Conservation (phyloP, 1,139 yeast genomes). For the Suhomyces bokatorum region DNA sequence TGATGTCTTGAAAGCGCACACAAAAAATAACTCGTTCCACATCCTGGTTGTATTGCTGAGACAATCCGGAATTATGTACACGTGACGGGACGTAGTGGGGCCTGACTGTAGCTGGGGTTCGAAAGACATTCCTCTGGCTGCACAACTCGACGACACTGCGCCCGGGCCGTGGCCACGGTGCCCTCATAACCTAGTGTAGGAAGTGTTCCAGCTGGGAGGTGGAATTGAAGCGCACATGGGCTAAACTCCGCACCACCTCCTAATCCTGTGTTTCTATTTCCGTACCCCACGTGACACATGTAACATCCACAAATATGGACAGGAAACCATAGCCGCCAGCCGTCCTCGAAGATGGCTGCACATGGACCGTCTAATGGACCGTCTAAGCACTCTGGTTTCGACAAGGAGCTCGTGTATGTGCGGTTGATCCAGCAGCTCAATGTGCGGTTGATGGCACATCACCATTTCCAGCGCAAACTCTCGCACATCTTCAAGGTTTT, state of each 20-base stretch:
- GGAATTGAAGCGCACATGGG: background rate
- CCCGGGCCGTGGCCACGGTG: background rate
- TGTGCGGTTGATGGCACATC: slow-evolving; percentile 6
- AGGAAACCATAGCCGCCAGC: background rate
- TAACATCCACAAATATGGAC: background rate
- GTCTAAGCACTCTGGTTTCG: background rate
- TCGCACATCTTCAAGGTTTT: slow-evolving; percentile 13
- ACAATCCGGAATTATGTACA: background rate
- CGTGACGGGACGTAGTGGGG: background rate
- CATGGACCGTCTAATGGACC: background rate
- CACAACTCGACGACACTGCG: background rate
- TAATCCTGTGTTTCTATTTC: background rate
- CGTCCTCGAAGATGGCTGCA: background rate
- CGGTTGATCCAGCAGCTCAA: slow-evolving; percentile 14
- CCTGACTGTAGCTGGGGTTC: background rate
- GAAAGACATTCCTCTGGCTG: background rate
- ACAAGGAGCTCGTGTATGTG: slow-evolving; percentile 11
- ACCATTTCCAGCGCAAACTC: slow-evolving; percentile 9
- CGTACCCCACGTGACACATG: background rate
- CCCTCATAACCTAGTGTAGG: background rate
- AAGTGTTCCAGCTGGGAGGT: background rate
- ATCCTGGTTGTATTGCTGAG: background rate
- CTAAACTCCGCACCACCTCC: background rate
- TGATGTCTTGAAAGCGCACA: background rate
- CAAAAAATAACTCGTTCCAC: slow-evolving; percentile 2